Evolutionary conservation across 2,329 filamentous ascomycete genomes (phyloP).

Genomic region (Bipolaris bicolor): DNA sequence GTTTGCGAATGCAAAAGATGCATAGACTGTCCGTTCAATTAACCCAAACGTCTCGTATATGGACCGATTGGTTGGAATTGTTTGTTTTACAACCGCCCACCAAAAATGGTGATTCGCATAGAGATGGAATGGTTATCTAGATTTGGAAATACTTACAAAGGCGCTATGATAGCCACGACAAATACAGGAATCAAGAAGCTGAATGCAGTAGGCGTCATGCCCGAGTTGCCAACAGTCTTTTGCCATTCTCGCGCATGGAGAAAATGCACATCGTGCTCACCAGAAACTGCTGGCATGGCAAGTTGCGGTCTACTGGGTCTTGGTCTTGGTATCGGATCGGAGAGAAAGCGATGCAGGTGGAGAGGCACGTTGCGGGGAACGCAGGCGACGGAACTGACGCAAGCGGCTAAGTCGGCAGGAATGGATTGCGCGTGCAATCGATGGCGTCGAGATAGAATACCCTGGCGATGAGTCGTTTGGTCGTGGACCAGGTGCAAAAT

Average conservation of each 20-base stretch:
- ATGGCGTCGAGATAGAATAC: background rate
- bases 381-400: conserved; percentile 1
- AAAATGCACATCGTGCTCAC: background rate
- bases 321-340: background rate
- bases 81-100: background rate
- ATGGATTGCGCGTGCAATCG: background rate
- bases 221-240: conserved; percentile 25
- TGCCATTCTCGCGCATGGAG: conserved; percentile 24
- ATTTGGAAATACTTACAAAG: conserved; percentile 32
- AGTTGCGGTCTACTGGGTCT: background rate
- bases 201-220: conserved; percentile 38
- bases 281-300: conserved; percentile 22
- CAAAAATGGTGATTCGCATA: background rate
- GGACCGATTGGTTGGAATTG: too few species aligned
- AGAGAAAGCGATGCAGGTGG: background rate
- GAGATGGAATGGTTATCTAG: background rate
- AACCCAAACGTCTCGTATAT: background rate
- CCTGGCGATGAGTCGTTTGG: background rate
- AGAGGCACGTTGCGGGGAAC: conserved; percentile 1
- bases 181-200: conserved; percentile 40
- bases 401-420: conserved; percentile 1
- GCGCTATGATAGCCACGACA: conserved; percentile 34
- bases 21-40: conserved; percentile 20
- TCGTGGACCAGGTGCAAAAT: background rate
- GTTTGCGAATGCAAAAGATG: conserved; percentile 30